Base-by-base conservation (phyloP, 2,329 filamentous ascomycete species). In the Botrytis medusae region DNA sequence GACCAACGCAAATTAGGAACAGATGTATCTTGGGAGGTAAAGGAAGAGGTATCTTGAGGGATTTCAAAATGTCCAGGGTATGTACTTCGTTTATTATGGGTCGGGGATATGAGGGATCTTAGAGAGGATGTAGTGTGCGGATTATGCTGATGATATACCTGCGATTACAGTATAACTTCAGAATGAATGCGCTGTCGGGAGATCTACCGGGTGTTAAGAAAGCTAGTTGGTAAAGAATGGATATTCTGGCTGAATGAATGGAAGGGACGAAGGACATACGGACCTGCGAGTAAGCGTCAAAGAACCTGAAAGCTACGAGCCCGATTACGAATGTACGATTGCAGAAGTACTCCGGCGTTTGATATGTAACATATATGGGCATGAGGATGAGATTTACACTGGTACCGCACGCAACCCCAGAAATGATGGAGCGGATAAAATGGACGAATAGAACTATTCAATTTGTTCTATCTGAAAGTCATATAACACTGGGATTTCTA, bases 11-110 rank as follows among this genome's bases (percentile, higher is more conserved):
- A 86, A 95, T 99, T 82, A 91, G 92, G 83, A 98, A 98, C 84
- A 87, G 96, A 78, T 99, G 96, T 85, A 91, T 97, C 71, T 88
- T 95, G 82, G 94, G 94, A 77, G 96, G 96, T n/a, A 94, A 93
- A 82, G 92, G 92, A 29, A 88, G 94, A 78, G 94, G 94, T 91
- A 87, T 99, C n/a, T 87, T 98, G 77, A 90, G 94, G 73, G 95
- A 96, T 81, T 99, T 99, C 81, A 93, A 94, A 84, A 88, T 99
- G 87, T 91, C 92, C 74, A 89, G 95, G 85, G 95, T 98, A 88
- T 82, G 93, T 86, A n/a, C 42, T 42, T 48, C n/a, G 20, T 65
- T 37, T 8, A 22, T 54, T 54, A 42, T 42, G 8, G 12, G n/a
- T 44, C 29, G 2, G 37, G 16, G 40, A 29, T 51, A 10, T 40